Base-by-base conservation (phyloP, 306 rosid genomes). In the Glycine tomentella region DNA sequence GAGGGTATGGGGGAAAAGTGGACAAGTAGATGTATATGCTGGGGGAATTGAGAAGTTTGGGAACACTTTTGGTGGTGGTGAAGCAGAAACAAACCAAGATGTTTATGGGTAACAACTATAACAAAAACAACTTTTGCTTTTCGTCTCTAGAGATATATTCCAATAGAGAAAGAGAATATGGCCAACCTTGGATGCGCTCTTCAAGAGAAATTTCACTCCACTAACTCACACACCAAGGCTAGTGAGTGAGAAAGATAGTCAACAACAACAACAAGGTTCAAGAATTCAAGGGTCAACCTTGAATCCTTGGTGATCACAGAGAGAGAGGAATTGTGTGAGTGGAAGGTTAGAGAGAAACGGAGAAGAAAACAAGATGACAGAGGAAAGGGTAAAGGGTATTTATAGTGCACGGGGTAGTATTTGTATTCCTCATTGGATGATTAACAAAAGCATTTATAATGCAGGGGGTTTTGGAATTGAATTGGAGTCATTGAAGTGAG, bases 321-420 rank as follows among this genome's bases (percentile, higher is more conserved):
- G 10, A 64, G 2, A 9, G 12, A 10, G 72, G 40, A 36, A 34
- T 34, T 34, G 33, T 11, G 52, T 5, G 38, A 2, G 10, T 45
- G 58, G 46, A 15, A 13, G 46, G 55, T 34, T 44, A 7, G 49
- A 36, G 69, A 75, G 14, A 67, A 40, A 70, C 2, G 16, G 3
- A 33, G 67, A 75, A 75, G 62, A 69, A 87, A 87, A 75, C 74
- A 74, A 81, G 42, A 36, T 4, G 3, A 12, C 57, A 8, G 16
- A 2, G 9, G n/a, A 1, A 0, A 52, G 83, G 58, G 4, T 9
- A 57, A 33, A 66, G 78, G 84, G 48, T 78, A 82, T 86, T 77
- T 85, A 89, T 88, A 88, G 80, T 66, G 77, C 83, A 80, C 78
- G 75, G 72, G 40, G 53, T 17, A 2, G 42, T 62, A 6, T 61